These are phyloP conservation scores for Russula vinacea DNA, from an alignment of 768 basidiomycete species.

Conservation along the genomic window DNA sequence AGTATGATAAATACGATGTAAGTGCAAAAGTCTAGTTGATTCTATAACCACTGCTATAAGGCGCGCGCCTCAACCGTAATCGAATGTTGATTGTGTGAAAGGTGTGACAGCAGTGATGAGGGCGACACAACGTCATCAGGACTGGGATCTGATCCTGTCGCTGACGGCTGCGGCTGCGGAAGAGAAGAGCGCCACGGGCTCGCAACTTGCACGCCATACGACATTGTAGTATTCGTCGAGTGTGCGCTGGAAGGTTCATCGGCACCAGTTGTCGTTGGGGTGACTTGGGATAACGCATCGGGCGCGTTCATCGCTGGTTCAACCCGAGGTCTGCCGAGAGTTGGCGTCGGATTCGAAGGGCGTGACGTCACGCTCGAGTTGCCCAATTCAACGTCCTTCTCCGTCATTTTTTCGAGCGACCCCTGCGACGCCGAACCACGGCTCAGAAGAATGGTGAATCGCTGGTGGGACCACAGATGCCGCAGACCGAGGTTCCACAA, in stretches of 20 bases:
- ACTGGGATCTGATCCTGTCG: constrained; percentile 11
- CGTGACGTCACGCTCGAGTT: constrained; percentile 32
- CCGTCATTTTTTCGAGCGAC: constrained; percentile 35
- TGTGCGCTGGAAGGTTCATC: constrained; percentile 27
- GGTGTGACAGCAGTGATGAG: constrained; percentile 6
- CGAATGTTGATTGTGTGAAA: constrained; percentile 9
- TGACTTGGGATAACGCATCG: constrained; percentile 46
- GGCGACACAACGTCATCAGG: constrained; percentile 1
- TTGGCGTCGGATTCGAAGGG: constrained; percentile 54
- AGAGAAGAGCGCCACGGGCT: constrained; percentile 26
- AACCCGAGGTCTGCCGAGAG: constrained; percentile 40
- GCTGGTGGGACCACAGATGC: constrained; percentile 35
- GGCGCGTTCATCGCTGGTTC: constrained; percentile 41
- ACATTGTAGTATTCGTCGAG: constrained; percentile 25
- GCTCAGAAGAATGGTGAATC: constrained; percentile 28
- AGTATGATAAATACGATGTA: constrained; percentile 10
- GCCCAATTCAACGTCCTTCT: constrained; percentile 29
- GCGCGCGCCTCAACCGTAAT: constrained; percentile 18
- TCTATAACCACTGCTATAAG: constrained; percentile 7
- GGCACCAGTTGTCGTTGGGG: constrained; percentile 33
- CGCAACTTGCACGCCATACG: constrained; percentile 24
- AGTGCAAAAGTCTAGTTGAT: constrained; percentile 3
- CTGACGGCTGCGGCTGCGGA: constrained; percentile 2
- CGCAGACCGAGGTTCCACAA: constrained; percentile 45
- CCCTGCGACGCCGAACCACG: constrained; percentile 27